phyloP scores from a whole-genome alignment of 345 rosid species.

The Salix caprea region DNA sequence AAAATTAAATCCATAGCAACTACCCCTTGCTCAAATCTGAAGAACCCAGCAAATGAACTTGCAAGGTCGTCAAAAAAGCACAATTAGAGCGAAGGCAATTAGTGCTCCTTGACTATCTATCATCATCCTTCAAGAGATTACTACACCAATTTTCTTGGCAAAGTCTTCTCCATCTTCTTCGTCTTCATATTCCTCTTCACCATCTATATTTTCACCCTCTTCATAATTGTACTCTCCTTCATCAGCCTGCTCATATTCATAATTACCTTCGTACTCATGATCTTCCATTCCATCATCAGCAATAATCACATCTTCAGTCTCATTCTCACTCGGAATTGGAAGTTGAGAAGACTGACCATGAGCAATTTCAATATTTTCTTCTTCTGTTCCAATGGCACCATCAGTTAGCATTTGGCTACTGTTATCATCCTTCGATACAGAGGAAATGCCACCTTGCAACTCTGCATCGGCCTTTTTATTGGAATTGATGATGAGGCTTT shows the following conservation, averaged over 20 bases:
- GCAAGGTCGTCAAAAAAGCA: slow-evolving; percentile 16
- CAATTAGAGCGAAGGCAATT: not conserved
- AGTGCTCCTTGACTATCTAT: not conserved
- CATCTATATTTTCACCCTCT: slow-evolving; percentile 60
- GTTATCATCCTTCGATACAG: slow-evolving; percentile 23
- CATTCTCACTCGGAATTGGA: slow-evolving; percentile 24
- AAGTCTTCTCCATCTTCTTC: slow-evolving; percentile 59
- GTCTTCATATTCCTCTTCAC: slow-evolving; percentile 42
- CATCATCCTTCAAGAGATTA: slow-evolving; percentile 39
- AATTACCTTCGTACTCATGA: slow-evolving; percentile 43
- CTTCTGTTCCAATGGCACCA: slow-evolving; percentile 12
- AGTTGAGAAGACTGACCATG: slow-evolving; percentile 28
- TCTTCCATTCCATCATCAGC: slow-evolving; percentile 46
- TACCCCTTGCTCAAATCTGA: not conserved
- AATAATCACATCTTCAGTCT: slow-evolving; percentile 34
- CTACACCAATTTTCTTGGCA: slow-evolving; percentile 57
- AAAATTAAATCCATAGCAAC: slow-evolving; percentile 18
- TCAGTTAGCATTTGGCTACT: not conserved
- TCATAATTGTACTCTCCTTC: slow-evolving; percentile 67
- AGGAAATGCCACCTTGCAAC: slow-evolving; percentile 3
- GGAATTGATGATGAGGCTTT: slow-evolving; percentile 2
- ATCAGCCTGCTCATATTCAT: slow-evolving; percentile 31
- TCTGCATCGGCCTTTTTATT: not conserved
- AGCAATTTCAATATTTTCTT: slow-evolving; percentile 29
- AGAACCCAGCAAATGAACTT: slow-evolving; percentile 7